phyloP scores from a whole-genome alignment of 495 filamentous ascomycete genomes.

The Lasiosphaeriaceae sp. region DNA sequence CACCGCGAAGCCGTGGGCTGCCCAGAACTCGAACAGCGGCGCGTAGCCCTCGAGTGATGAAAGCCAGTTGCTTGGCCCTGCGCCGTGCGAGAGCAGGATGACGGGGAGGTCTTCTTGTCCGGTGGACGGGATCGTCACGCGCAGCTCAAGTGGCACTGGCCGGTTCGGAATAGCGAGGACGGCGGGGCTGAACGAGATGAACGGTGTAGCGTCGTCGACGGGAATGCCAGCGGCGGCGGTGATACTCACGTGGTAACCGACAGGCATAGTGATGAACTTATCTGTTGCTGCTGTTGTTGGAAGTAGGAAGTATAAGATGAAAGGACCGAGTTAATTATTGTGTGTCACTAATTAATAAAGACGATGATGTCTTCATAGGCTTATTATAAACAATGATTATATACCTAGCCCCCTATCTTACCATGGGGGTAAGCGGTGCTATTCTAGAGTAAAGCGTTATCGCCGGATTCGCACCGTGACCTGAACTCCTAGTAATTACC shows the following conservation, averaged over 20 bases:
- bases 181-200: slow-evolving; percentile 39
- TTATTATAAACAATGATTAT: no score
- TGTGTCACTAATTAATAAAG: no score
- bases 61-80: slow-evolving; percentile 37
- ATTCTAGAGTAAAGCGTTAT: no score
- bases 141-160: slow-evolving; percentile 28
- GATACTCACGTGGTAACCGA: slow-evolving; percentile 32
- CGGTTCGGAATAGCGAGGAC: slow-evolving; percentile 29
- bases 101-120: slow-evolving; percentile 34
- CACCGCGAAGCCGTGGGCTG: slow-evolving; percentile 43
- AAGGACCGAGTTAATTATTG: no score
- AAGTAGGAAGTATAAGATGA: no score
- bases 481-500: no score
- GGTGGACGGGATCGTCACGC: slow-evolving; percentile 28
- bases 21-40: slow-evolving; percentile 44
- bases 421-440: no score
- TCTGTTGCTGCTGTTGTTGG: no score
- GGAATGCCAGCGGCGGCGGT: slow-evolving; percentile 38
- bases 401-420: no score
- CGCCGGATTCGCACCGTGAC: no score
- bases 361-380: no score
- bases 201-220: slow-evolving; percentile 23
- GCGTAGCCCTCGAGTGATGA: slow-evolving; percentile 43
- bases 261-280: slow-evolving; percentile 19
- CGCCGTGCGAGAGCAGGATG: slow-evolving; percentile 41